Base-by-base conservation (phyloP, 1,284 basidiomycete genomes). In the Papiliotrema flavescens region DNA sequence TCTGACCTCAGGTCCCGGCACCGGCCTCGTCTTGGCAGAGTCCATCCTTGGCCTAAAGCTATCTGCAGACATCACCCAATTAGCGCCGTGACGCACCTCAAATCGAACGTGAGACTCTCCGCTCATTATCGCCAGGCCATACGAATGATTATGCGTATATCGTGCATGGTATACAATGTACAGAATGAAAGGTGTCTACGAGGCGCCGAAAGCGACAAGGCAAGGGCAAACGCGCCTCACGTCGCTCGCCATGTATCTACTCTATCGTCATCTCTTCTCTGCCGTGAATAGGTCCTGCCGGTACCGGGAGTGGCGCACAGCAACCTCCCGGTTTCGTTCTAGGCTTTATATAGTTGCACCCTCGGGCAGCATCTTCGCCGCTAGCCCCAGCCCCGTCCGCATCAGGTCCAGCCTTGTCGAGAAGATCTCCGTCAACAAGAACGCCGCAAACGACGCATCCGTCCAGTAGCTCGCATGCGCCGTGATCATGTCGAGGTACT, bases 401-500 rank as follows among this genome's bases (percentile, higher is more conserved):
- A 75, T 54, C 45, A 71, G 55, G 48, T 75, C 74, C 41, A 70
- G 41, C 13, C 64, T 53, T 0, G 65, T 73, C 4, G 73, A 72
- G 50, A 71, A 78, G 2, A 70, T 75, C 60, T 78, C 76, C 23
- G 66, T 62, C 13, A 74, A 57, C 20, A 78, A 51, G 57, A 77
- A 78, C 2, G 76, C 73, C 2, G 71, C 71, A 49, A 78, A 78
- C 22, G 66, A 67, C 6, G 64, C 51, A 50, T 71, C 70, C 0
- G 63, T 63, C 76, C 76, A 78, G 55, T 78, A 78, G 22, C 63
- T 66, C 17, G 69, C 65, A 51, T 76, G 75, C 2, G 73, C 66
- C 1, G 72, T 73, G 34, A 75, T 65, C 69, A 74, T 76, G 49
- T 73, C 72, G 6, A 77, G 54, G 47, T 77, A 77, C 51, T 75